Conservation (phyloP, 1,284 basidiomycete genomes). For the Anthracocystis walkeri region DNA sequence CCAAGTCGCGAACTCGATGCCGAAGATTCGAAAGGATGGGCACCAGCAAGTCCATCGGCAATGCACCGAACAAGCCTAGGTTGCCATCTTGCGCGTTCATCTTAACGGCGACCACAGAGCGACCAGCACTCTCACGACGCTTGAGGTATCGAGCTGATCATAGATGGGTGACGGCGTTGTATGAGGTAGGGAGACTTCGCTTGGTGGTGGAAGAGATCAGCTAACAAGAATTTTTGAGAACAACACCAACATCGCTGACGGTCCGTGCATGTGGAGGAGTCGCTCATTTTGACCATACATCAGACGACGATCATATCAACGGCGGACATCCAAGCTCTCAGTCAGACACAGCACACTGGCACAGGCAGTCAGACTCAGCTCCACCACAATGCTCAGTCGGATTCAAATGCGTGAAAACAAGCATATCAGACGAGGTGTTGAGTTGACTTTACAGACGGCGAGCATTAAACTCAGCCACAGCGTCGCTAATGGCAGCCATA, state of each 20-base stretch:
- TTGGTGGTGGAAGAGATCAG: not conserved
- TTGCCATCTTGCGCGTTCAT: constrained; percentile 11
- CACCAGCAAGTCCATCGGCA: constrained; percentile 60
- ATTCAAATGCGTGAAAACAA: too few species aligned
- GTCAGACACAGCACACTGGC: not conserved
- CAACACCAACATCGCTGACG: not conserved
- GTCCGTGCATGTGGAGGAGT: constrained; percentile 32
- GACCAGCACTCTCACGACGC: constrained; percentile 20
- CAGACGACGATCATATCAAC: not conserved
- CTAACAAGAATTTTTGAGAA: not conserved
- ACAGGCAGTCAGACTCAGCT: too few species aligned
- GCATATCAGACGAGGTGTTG: not conserved
- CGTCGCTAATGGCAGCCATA: constrained; percentile 35
- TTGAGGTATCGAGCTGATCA: not conserved
- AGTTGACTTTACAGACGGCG: constrained; percentile 17
- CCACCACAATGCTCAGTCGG: too few species aligned
- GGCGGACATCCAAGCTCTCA: too few species aligned
- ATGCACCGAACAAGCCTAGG: constrained; percentile 29
- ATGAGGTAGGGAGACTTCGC: not conserved
- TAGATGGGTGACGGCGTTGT: not conserved
- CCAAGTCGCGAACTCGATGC: constrained; percentile 57
- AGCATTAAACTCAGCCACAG: constrained; percentile 26
- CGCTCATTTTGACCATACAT: not conserved
- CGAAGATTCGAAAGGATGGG: constrained; percentile 50
- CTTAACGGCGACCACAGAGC: not conserved